Evolutionary conservation across 164 flowering plant genomes (phyloP), one percentile per base, ranked within the genome.

Genomic region (Paratinospora sagittata): DNA sequence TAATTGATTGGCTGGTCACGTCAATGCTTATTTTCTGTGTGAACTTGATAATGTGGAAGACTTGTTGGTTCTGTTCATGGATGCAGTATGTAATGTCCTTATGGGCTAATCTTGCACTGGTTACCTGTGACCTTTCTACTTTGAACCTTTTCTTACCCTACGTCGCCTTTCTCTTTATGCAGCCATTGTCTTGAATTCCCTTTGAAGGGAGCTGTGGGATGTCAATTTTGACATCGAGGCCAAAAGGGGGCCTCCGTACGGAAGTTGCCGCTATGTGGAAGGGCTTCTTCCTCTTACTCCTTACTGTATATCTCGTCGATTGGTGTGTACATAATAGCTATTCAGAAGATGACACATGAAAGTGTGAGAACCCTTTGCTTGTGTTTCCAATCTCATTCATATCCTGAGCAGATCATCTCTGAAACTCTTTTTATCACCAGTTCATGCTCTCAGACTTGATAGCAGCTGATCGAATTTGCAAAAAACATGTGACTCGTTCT

Each of bases 271-370:
- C 21, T 52, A 19, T n/a, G 26, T 55, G 61, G 9, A 55, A 55
- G 19, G 24, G 61, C 61, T 19, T 19, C 23, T n/a, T 16, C 24
- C n/a, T 55, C 61, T 55, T 17, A 19, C 24, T 55, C 61, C 61
- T n/a, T 19, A 19, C 5, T 55, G 61, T 55, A n/a, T 55, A 55
- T 55, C 61, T 55, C 17, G 61, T 21, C 8, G 61, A 23, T n/a
- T 55, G 61, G 61, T 55, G 61, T 55, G 61, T 55, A 55, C 61
- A 55, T 55, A 55, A 55, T 55, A 55, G 10, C 61, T 21, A n/a
- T 55, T n/a, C 61, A 8, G 61, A 17, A 55, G 61, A 55, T 55
- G 61, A n/a, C 24, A n/a, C 19, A 8, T 21, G 61, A 55, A 55
- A 55, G 61, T 55, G 61, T n/a, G 61, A 55, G 61, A 21, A 55